phyloP scores from a whole-genome alignment of 768 basidiomycete genomes.

The Agrocybe pediades region DNA sequence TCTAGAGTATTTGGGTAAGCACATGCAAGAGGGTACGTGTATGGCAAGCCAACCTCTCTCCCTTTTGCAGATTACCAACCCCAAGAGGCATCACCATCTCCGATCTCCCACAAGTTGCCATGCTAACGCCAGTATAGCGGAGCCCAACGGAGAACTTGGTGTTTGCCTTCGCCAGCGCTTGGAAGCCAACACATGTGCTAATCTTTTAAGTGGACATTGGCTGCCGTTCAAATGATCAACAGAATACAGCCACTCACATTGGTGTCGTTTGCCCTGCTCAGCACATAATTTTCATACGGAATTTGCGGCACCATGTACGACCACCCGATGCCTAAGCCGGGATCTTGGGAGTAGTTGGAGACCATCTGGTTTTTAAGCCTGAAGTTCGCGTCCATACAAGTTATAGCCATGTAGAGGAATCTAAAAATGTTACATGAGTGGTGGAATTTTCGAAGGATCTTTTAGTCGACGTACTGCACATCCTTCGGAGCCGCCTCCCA shows the following conservation, averaged over 20 bases:
- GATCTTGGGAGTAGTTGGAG: constrained; percentile 11
- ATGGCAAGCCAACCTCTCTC: not conserved
- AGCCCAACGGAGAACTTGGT: not conserved
- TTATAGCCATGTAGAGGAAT: constrained; percentile 12
- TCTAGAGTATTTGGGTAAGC: not conserved
- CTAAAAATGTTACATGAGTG: not conserved
- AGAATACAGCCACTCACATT: constrained; percentile 8
- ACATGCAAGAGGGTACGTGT: not conserved
- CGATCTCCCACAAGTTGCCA: not conserved
- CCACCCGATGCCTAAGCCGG: constrained; percentile 6
- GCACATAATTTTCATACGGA: constrained; percentile 11
- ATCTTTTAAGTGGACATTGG: not conserved
- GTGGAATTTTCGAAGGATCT: not conserved
- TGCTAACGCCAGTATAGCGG: not conserved
- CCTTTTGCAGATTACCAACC: not conserved
- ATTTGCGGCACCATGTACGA: constrained; percentile 9
- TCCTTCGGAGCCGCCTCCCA: constrained; percentile 14
- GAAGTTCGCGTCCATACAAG: constrained; percentile 16
- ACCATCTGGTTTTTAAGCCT: constrained; percentile 11
- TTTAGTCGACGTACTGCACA: not conserved
- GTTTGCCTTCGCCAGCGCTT: not conserved
- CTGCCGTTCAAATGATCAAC: not conserved
- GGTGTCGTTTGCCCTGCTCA: constrained; percentile 2
- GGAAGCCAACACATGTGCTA: not conserved
- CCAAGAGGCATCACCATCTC: not conserved